Evolutionary conservation across 2,329 filamentous ascomycete genomes (phyloP).

Genomic region (Chaetomiaceae sp.): DNA sequence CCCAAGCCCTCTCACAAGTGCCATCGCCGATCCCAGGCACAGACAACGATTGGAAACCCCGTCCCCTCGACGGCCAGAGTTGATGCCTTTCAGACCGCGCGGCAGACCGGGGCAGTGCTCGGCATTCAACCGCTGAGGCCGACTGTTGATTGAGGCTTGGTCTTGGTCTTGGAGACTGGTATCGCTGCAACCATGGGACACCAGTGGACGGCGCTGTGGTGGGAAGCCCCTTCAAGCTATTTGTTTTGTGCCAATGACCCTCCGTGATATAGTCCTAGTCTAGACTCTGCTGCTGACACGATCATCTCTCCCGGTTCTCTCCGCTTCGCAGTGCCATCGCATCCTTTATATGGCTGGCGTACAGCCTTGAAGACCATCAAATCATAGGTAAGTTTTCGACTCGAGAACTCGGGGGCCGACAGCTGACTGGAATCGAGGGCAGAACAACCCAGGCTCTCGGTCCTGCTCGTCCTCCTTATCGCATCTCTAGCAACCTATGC

Average conservation of each 20-base stretch:
- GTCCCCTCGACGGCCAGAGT: too few species aligned
- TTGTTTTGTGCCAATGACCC: too few species aligned
- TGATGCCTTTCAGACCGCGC: neutral
- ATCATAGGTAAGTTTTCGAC: conserved; percentile 37
- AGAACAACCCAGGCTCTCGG: conserved; percentile 48
- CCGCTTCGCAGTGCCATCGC: conserved; percentile 37
- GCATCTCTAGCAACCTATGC: conserved; percentile 40
- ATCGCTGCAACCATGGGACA: conserved; percentile 16
- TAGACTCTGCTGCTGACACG: too few species aligned
- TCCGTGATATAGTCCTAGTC: too few species aligned
- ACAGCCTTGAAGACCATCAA: conserved; percentile 44
- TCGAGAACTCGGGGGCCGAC: neutral
- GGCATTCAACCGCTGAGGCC: neutral
- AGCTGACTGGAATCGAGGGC: neutral
- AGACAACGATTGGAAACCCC: too few species aligned
- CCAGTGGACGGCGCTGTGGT: conserved; percentile 36
- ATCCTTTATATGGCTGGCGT: conserved; percentile 46
- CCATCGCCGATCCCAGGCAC: too few species aligned
- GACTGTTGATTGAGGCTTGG: too few species aligned
- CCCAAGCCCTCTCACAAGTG: too few species aligned
- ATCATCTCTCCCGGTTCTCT: too few species aligned
- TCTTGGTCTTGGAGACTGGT: too few species aligned
- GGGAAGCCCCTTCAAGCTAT: conserved; percentile 16
- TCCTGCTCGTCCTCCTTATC: conserved; percentile 42
- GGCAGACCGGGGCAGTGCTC: conserved; percentile 1